Percentiles rank a stretch among this genome's conserved stretches.
phyloP scores from a whole-genome alignment of 768 basidiomycete genomes.

The Floccularia luteovirens region DNA sequence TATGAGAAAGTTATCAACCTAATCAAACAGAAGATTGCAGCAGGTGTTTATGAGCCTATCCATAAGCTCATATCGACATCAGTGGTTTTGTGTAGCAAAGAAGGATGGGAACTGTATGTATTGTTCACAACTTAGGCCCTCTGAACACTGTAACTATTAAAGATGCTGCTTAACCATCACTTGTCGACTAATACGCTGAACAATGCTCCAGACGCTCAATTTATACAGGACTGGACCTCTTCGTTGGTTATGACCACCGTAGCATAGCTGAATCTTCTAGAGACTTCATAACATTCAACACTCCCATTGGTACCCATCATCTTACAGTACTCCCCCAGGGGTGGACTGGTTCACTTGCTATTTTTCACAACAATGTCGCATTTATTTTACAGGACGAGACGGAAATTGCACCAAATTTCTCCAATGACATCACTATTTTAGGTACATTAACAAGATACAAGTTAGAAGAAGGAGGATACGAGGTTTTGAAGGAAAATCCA shows the following conservation, averaged over 20 bases:
- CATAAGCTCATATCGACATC: slow-evolving; percentile 25
- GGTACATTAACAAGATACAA: slow-evolving; percentile 10
- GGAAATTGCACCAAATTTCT: neutral
- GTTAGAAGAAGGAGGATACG: slow-evolving; percentile 5
- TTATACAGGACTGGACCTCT: slow-evolving; percentile 23
- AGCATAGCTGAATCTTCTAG: slow-evolving; percentile 17
- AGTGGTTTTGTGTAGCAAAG: slow-evolving; percentile 33
- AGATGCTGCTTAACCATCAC: slow-evolving; percentile 25
- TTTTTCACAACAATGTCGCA: slow-evolving; percentile 10
- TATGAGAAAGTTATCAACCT: slow-evolving; percentile 20
- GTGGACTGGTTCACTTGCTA: slow-evolving; percentile 6
- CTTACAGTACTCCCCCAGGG: slow-evolving; percentile 31
- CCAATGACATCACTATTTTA: neutral
- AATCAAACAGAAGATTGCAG: slow-evolving; percentile 23
- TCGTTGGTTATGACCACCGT: slow-evolving; percentile 26
- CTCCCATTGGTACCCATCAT: slow-evolving; percentile 18
- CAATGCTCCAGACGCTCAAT: slow-evolving; percentile 23
- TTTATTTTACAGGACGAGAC: slow-evolving; percentile 7
- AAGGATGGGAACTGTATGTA: slow-evolving; percentile 24
- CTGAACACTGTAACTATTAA: slow-evolving; percentile 27
- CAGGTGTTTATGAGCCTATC: slow-evolving; percentile 32
- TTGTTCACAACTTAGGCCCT: slow-evolving; percentile 28
- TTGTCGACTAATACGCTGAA: slow-evolving; percentile 21
- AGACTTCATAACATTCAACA: slow-evolving; percentile 33
- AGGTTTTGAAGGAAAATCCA: slow-evolving; percentile 8